Conservation (phyloP, 257 asterid species). For the Linaria vulgaris region DNA sequence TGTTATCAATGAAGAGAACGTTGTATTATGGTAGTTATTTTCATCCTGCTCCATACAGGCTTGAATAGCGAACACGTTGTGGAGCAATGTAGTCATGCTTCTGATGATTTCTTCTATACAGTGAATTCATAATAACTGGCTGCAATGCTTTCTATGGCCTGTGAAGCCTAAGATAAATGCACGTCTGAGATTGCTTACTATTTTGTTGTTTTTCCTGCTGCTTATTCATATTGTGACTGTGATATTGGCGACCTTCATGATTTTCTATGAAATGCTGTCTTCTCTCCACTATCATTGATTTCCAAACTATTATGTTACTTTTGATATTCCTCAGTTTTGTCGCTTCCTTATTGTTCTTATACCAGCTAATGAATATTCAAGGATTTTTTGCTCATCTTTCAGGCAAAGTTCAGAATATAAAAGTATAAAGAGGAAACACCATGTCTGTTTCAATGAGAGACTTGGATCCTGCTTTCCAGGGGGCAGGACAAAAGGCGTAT, state of each 20-base stretch:
- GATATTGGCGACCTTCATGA: constrained; percentile 19
- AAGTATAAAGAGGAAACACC: constrained; percentile 29
- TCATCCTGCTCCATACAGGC: background rate
- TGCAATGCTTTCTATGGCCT: constrained; percentile 9
- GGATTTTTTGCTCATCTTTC: constrained; percentile 26
- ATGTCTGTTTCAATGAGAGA: constrained; percentile 82
- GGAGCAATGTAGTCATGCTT: background rate
- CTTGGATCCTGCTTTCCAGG: constrained; percentile 73
- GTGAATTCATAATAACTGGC: background rate
- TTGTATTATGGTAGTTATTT: background rate
- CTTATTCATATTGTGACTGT: constrained; percentile 9
- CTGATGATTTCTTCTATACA: background rate
- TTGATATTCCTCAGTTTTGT: constrained; percentile 9
- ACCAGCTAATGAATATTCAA: constrained; percentile 18
- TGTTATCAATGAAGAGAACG: background rate
- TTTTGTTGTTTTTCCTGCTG: constrained; percentile 12
- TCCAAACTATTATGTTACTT: constrained; percentile 10
- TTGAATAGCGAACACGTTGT: background rate
- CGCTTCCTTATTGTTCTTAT: constrained; percentile 13
- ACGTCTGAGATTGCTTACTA: constrained; percentile 9
- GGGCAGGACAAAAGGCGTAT: constrained; percentile 78
- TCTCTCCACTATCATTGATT: background rate
- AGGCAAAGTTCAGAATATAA: constrained; percentile 32
- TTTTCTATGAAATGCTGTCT: constrained; percentile 12
- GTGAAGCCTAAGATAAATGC: constrained; percentile 13